Conservation (phyloP, 2,329 filamentous ascomycete species). For the Penicillium sp. region DNA sequence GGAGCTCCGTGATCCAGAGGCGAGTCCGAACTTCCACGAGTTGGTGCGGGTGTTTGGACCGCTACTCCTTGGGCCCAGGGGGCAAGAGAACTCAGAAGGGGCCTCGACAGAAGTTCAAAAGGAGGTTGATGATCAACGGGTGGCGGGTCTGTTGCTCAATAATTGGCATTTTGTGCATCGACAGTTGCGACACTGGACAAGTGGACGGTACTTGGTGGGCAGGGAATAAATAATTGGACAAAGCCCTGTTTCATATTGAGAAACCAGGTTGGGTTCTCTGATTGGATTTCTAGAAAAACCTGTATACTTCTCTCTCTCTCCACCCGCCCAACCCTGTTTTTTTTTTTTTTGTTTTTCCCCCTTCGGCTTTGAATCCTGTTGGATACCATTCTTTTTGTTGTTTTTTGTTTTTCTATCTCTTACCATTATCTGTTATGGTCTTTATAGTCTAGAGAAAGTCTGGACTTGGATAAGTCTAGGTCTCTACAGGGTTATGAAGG, state of each 20-base stretch:
- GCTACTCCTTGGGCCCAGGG: slow-evolving; percentile 28
- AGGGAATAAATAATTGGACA: slow-evolving; percentile 2
- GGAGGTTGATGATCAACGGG: slow-evolving; percentile 30
- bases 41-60: slow-evolving; percentile 36
- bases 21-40: slow-evolving; percentile 28
- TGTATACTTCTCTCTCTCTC: slow-evolving; percentile 2
- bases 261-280: neutral
- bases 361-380: slow-evolving; percentile 5
- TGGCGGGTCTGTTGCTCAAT: slow-evolving; percentile 36
- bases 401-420: neutral
- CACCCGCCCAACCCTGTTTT: slow-evolving; percentile 5
- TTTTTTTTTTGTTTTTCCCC: neutral
- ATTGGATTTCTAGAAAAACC: neutral
- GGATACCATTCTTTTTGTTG: slow-evolving; percentile 4
- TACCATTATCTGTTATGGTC: neutral
- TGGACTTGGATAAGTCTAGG: neutral
- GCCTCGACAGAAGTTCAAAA: slow-evolving; percentile 18
- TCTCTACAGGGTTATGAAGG: neutral
- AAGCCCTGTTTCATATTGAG: neutral
- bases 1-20: slow-evolving; percentile 19
- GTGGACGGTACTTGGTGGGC: neutral
- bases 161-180: slow-evolving; percentile 39
- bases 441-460: neutral
- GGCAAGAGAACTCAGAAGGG: slow-evolving; percentile 11
- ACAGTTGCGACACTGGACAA: slow-evolving; percentile 32